Evolutionary conservation across 169 alveolate species (phyloP).

Genomic region (Plasmodium chabaudi): DNA sequence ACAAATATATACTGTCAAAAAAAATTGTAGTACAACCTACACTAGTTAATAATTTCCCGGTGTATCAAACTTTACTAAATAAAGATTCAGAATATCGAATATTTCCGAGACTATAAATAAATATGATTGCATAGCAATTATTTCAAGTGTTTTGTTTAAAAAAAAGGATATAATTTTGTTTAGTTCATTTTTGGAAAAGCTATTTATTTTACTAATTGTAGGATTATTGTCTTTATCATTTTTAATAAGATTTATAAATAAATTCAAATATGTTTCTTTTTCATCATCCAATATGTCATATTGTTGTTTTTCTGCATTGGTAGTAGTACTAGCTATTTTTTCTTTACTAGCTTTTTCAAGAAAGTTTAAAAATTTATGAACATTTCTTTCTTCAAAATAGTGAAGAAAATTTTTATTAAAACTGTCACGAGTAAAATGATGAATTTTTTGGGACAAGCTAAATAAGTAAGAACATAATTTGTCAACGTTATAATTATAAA

Average conservation of each 20-base stretch:
- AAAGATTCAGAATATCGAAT: conserved; percentile 46
- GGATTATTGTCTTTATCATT: not conserved
- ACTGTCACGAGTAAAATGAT: not conserved
- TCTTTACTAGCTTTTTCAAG: not conserved
- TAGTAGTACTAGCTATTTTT: not conserved
- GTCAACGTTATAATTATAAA: conserved; percentile 19
- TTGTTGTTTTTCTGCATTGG: not conserved
- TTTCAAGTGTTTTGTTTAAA: conserved; percentile 40
- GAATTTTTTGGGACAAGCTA: conserved; percentile 29
- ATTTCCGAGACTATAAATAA: conserved; percentile 18
- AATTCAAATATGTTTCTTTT: not conserved
- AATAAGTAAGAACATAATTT: conserved; percentile 46
- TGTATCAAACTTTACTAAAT: conserved; percentile 8
- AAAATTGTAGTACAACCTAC: too few relatives aligned
- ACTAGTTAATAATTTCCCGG: too few relatives aligned
- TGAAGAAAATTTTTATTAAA: conserved; percentile 8
- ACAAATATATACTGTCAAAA: too few relatives aligned
- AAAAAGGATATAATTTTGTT: conserved; percentile 13
- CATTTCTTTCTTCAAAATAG: conserved; percentile 6
- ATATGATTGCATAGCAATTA: conserved; percentile 49
- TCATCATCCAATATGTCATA: not conserved
- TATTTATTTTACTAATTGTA: not conserved
- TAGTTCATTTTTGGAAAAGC: conserved; percentile 4
- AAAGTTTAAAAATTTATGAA: conserved; percentile 14
- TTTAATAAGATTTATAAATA: conserved; percentile 17